A percentile compares a stretch with the other conserved stretches of the same genome.
These are phyloP conservation scores for Lodderomyces oxycetoniae DNA, from an alignment of 1,139 yeast genomes.

Conservation along the genomic window DNA sequence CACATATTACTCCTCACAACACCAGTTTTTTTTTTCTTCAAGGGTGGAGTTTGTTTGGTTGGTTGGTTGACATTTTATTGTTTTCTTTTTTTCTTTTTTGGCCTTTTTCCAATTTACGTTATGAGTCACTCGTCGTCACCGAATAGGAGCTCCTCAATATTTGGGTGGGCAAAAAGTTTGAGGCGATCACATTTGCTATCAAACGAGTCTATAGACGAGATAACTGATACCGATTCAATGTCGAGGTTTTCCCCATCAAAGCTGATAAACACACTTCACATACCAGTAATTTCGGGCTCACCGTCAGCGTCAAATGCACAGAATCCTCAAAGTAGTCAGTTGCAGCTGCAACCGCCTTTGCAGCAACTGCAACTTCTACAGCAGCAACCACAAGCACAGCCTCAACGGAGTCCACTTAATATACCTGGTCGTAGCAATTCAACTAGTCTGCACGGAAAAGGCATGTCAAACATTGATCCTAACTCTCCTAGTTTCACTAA, in stretches of 20 bases:
- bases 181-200: constrained; percentile 37
- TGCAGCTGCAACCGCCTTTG: constrained; percentile 5
- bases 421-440: constrained; percentile 2
- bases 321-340: constrained; percentile 8
- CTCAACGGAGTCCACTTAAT: constrained; percentile 6
- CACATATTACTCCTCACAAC: too few species aligned
- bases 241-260: constrained; percentile 11
- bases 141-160: constrained; percentile 36
- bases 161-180: constrained; percentile 48
- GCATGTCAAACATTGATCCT: background rate
- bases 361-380: constrained; percentile 1
- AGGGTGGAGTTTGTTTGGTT: too few species aligned
- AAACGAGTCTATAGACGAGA: constrained; percentile 39
- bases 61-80: too few species aligned
- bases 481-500: constrained; percentile 2
- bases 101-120: background rate
- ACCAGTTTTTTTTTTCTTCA: too few species aligned
- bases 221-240: constrained; percentile 27
- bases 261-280: constrained; percentile 3
- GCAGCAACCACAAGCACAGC: constrained; percentile 2
- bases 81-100: too few species aligned
- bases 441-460: background rate
- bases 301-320: constrained; percentile 3
- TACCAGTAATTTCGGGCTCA: background rate
- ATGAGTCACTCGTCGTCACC: constrained; percentile 45